A percentile compares a stretch with the other conserved stretches of the same genome.
These are phyloP conservation scores for Neurospora pannonica DNA, from an alignment of 495 filamentous ascomycete species.

Conservation along the genomic window DNA sequence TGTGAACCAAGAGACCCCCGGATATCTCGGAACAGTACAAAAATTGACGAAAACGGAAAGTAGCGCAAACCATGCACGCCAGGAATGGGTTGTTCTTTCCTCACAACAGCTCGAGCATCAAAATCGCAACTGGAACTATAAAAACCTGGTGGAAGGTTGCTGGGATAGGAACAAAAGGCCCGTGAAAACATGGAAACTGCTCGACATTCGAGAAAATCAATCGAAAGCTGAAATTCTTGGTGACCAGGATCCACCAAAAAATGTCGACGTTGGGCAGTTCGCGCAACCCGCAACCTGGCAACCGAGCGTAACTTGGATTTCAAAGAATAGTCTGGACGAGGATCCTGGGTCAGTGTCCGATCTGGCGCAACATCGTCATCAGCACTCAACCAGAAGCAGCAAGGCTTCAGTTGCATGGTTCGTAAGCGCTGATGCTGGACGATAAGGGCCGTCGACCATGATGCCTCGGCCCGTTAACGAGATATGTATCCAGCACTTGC, in stretches of 20 bases:
- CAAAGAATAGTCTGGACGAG: neutral
- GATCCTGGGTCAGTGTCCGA: neutral
- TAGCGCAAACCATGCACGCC: neutral
- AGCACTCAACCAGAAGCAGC: neutral
- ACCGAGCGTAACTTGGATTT: neutral
- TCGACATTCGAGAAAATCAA: neutral
- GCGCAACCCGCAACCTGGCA: neutral
- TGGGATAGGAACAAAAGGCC: neutral
- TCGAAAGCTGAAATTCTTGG: neutral
- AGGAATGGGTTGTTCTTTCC: neutral
- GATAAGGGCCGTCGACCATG: neutral
- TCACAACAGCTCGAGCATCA: neutral
- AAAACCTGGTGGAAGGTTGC: neutral
- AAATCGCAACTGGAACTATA: neutral
- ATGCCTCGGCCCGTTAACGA: neutral
- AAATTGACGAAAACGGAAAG: neutral
- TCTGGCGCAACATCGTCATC: neutral
- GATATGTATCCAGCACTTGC: neutral
- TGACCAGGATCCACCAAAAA: neutral
- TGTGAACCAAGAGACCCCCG: neutral
- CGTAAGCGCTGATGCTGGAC: neutral
- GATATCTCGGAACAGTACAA: neutral
- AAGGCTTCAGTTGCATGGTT: neutral
- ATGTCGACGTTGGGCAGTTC: neutral
- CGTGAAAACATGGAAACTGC: neutral